phyloP scores from a whole-genome alignment of 805 yeast species.

The Candida hispaniensis region DNA sequence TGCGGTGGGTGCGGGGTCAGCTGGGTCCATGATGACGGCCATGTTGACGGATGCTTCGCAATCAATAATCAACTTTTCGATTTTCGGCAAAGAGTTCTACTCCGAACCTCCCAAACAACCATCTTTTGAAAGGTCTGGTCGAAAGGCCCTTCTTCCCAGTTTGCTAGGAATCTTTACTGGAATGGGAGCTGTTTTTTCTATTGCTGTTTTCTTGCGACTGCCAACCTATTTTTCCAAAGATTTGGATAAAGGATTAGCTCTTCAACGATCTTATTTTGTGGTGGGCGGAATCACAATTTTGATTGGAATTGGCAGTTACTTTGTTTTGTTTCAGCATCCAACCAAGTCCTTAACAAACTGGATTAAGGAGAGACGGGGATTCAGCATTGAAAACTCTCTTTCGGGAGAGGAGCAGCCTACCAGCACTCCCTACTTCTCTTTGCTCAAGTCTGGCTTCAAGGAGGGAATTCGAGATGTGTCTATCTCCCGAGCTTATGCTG shows the following conservation, averaged over 20 bases:
- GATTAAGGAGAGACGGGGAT: conserved; percentile 23
- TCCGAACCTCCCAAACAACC: conserved; percentile 19
- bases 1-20: conserved; percentile 47
- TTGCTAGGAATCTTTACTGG: conserved; percentile 54
- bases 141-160: conserved; percentile 49
- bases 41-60: conserved; percentile 43
- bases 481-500: conserved; percentile 47
- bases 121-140: conserved; percentile 20
- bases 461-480: conserved; percentile 38
- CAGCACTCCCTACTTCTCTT: conserved; percentile 30
- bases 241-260: conserved; percentile 32
- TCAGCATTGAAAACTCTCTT: conserved; percentile 27
- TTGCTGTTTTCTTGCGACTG: conserved; percentile 42
- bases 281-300: conserved; percentile 37
- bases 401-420: conserved; percentile 22
- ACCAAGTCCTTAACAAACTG: conserved; percentile 28
- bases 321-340: conserved; percentile 33
- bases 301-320: conserved; percentile 28
- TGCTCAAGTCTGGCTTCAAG: conserved; percentile 39
- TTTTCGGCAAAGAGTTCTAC: conserved; percentile 27
- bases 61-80: conserved; percentile 10
- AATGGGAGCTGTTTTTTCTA: conserved; percentile 57
- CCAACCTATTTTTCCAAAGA: conserved; percentile 40
- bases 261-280: conserved; percentile 39
- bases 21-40: conserved; percentile 51